phyloP scores from a whole-genome alignment of 2,329 filamentous ascomycete genomes.

The Trichoderma harzianum region DNA sequence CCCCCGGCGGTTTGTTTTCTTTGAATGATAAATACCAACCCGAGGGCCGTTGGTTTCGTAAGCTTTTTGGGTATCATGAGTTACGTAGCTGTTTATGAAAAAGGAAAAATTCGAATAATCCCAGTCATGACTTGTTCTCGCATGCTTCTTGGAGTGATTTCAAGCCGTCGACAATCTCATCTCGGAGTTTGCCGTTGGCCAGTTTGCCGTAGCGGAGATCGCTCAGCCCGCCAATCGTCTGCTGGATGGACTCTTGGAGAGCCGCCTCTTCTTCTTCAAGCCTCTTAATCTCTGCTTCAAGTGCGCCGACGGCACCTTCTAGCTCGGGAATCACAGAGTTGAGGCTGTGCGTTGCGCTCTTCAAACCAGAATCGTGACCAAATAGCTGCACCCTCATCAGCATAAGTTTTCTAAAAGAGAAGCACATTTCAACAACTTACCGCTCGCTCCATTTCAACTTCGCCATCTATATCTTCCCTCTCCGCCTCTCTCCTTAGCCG shows the following conservation, averaged over 20 bases:
- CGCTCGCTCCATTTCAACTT: constrained; percentile 60
- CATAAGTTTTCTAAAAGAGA: not conserved
- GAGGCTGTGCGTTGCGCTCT: constrained; percentile 56
- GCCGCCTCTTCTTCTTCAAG: constrained; percentile 62
- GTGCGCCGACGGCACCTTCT: constrained; percentile 59
- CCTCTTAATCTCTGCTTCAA: constrained; percentile 65
- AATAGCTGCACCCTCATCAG: constrained; percentile 50
- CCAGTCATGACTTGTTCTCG: constrained; percentile 39
- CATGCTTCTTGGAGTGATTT: constrained; percentile 55
- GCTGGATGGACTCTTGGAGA: constrained; percentile 59
- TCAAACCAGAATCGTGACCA: constrained; percentile 44
- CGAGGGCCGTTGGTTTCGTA: not conserved
- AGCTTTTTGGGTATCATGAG: constrained; percentile 10
- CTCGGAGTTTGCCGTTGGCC: constrained; percentile 58
- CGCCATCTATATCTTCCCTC: constrained; percentile 56
- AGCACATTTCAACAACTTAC: constrained; percentile 35
- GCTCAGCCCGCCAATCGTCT: constrained; percentile 69
- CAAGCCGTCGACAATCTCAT: constrained; percentile 68
- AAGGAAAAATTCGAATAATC: not conserved
- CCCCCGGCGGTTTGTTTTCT: not conserved
- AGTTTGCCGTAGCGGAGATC: constrained; percentile 79
- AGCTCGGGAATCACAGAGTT: constrained; percentile 65
- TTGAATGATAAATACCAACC: not conserved
- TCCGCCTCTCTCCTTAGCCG: constrained; percentile 51
- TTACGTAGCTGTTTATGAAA: constrained; percentile 14